Evolutionary conservation across 1,139 yeast species (phyloP), one percentile per base, ranked within the genome.

Genomic region (Kurtzmaniella quercitrusa): DNA sequence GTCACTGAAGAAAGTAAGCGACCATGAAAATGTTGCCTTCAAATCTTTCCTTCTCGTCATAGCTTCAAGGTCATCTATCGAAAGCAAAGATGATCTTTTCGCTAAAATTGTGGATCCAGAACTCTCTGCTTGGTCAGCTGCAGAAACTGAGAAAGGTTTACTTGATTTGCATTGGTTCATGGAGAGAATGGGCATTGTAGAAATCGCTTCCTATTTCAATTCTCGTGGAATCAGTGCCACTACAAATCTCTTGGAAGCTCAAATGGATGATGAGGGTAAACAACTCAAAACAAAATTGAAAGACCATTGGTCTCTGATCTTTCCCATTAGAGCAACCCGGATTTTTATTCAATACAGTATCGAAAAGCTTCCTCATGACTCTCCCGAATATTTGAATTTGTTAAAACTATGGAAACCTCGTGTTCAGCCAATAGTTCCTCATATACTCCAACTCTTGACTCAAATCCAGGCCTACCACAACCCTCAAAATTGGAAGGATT

Each of bases 401-500:
- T 74, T 90, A 45, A 75, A 74, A 42, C 66, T 93, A 48, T 94
- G 98, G 98, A 86, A 82, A 61, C 97, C 98, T 8, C 77, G 98
- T 56, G 85, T 93, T 39, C 87, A 85, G 48, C 96, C 96, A 2
- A 86, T 93, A 45, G 68, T 93, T 33, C 98, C 98, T 0, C 95
- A 91, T 58, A 85, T 94, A 25, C 69, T 94, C 48, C 95, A 90
- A 59, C 69, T 94, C 39, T 72, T 93, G 42, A 82, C 88, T 40
- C 98, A 93, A 63, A 86, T 93, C 46, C 96, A 91, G 62, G 90
- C 96, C 0, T 94, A 91, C 56, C 97, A 91, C 60, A 86, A 93
- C 57, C 96, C 98, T 0, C 85, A 73, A 17, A 91, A 93, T 60
- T 93, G 98, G 98, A 72, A 70, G 14, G 87, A 81, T 39, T 71